Evolutionary conservation across 1,139 yeast genomes (phyloP).

Genomic region (Saccharomyces uvarum): DNA sequence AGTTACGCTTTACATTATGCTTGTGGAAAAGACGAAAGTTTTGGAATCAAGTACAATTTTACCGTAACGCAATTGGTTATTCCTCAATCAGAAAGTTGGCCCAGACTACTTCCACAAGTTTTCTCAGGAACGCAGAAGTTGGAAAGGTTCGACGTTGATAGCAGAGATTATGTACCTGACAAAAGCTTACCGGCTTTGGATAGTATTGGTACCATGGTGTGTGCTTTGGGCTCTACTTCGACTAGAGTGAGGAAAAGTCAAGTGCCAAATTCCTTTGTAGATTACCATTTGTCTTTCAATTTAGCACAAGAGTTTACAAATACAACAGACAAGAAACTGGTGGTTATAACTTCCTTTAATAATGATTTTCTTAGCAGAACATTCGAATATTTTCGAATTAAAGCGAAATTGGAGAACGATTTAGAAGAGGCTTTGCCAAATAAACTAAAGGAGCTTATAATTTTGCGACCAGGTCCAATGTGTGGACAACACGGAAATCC

Average conservation of each 20-base stretch:
- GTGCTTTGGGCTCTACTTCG: constrained; percentile 14
- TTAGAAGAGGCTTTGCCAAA: constrained; percentile 17
- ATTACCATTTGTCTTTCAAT: constrained; percentile 17
- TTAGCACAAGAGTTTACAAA: constrained; percentile 14
- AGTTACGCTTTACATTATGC: not conserved
- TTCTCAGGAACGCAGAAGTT: not conserved
- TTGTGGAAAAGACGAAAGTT: not conserved
- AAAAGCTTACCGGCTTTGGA: constrained; percentile 8
- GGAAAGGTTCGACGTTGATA: constrained; percentile 4
- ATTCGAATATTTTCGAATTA: constrained; percentile 25
- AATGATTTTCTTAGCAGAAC: constrained; percentile 18
- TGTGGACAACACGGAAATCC: constrained; percentile 20
- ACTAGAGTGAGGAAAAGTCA: constrained; percentile 2
- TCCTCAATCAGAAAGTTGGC: constrained; percentile 1
- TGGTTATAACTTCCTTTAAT: constrained; percentile 29
- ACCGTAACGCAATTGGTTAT: constrained; percentile 1
- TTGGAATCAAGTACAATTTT: not conserved
- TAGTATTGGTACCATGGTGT: constrained; percentile 12
- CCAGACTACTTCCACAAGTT: not conserved
- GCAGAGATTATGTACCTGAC: constrained; percentile 8
- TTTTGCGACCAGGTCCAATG: constrained; percentile 32
- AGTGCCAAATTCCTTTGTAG: constrained; percentile 11
- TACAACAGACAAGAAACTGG: constrained; percentile 11
- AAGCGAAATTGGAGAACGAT: constrained; percentile 21
- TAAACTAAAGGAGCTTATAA: constrained; percentile 16